These are phyloP conservation scores for Cladosporium oxysporum DNA, from an alignment of 2,329 filamentous ascomycete genomes.

Conservation along the genomic window DNA sequence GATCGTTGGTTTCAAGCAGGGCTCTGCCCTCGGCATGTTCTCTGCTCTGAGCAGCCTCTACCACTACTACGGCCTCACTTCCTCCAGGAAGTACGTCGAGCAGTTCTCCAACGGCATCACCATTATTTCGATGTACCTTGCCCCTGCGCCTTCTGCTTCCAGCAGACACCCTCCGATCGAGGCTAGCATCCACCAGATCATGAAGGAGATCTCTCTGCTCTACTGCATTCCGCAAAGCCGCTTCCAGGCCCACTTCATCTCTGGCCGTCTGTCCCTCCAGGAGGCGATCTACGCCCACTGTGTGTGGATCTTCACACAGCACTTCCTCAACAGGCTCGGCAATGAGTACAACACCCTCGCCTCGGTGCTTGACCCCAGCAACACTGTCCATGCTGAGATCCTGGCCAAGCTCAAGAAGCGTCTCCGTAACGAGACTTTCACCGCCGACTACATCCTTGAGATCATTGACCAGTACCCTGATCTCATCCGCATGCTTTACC, in stretches of 20 bases:
- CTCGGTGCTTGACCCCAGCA: slow-evolving; percentile 75
- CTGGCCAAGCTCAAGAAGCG: slow-evolving; percentile 94
- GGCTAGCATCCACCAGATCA: slow-evolving; percentile 96
- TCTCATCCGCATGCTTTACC: slow-evolving; percentile 83
- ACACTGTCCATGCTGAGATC: slow-evolving; percentile 82
- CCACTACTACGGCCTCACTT: slow-evolving; percentile 97
- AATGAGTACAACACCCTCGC: slow-evolving; percentile 88
- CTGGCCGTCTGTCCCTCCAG: slow-evolving; percentile 83
- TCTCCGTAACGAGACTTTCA: slow-evolving; percentile 94
- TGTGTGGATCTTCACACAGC: slow-evolving; percentile 95
- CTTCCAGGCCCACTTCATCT: slow-evolving; percentile 86
- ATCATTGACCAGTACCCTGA: slow-evolving; percentile 91
- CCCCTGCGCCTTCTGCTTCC: slow-evolving; percentile 63
- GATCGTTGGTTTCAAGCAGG: slow-evolving; percentile 90
- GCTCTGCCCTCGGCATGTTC: slow-evolving; percentile 90
- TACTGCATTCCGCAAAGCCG: slow-evolving; percentile 99
- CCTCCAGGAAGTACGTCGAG: slow-evolving; percentile 93
- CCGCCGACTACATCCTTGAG: slow-evolving; percentile 94
- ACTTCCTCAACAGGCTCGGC: slow-evolving; percentile 94
- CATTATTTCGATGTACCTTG: slow-evolving; percentile 93
- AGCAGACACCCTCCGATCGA: slow-evolving; percentile 76
- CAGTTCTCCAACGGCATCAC: slow-evolving; percentile 99
- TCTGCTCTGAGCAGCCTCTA: slow-evolving; percentile 94
- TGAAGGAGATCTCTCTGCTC: slow-evolving; percentile 93
- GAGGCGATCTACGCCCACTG: slow-evolving; percentile 97